Base-by-base conservation (phyloP, 2,329 filamentous ascomycete species). In the Knufia fluminis region DNA sequence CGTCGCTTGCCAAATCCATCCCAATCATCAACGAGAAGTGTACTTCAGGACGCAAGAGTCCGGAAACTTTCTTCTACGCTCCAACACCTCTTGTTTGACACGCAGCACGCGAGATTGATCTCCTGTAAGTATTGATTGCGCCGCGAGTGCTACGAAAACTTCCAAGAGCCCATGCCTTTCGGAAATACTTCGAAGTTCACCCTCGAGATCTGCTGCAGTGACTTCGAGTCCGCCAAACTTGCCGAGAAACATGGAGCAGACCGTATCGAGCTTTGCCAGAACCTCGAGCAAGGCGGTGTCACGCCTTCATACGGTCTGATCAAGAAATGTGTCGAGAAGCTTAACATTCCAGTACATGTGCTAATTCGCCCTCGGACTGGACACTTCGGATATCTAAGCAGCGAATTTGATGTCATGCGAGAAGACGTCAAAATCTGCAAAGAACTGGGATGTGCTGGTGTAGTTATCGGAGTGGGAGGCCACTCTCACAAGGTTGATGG, bases 331-430 rank as follows among this genome's bases (percentile, higher is more conserved):
- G 28, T 42, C 4, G 22, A 46, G 19, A 44, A 33, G 6, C 23
- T 56, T 28, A 33, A 42, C n/a, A 66, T 70, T 39, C 73, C 75
- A 0, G 62, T 78, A 16, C 69, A 73, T 53, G 64, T 75, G 26
- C 78, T 79, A 75, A 72, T 78, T 49, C 68, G 76, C 1, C 73
- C 75, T 0, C 68, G 72, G 7, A 64, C 65, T 1, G 67, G 70
- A 0, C 50, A 68, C 49, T 78, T 78, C 54, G 52, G 56, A 6
- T 77, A 77, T 51, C 60, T 62, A 0, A 44, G 61, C 0, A 24
- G 49, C 0, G 73, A 77, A 20, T 69, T 72, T 22, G 55, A 62
- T 1, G 20, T 49, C 3, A 78, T 79, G 74, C 66, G 67, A 32
- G 36, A 48, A 0, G 63, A 65, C 0, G 64, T 78, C 2, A 16